These are phyloP conservation scores for Arachis monticola DNA, from an alignment of 331 rosid species.

Conservation along the genomic window DNA sequence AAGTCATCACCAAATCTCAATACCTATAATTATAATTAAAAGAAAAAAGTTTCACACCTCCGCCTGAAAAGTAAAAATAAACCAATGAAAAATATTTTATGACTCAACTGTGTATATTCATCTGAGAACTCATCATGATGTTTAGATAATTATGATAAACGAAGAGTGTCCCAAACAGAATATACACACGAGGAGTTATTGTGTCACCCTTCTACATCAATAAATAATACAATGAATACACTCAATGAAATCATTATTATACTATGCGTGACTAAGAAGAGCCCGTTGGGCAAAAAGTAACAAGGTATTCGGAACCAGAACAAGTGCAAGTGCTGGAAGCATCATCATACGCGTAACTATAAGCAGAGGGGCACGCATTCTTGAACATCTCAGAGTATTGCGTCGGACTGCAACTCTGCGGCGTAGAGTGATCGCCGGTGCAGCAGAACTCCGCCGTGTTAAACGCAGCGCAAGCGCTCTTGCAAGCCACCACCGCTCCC, in stretches of 20 bases:
- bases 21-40: not conserved
- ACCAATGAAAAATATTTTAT: not conserved
- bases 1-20: not conserved
- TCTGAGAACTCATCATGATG: no score
- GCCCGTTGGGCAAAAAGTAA: conserved; percentile 72
- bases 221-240: not conserved
- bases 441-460: conserved; percentile 76
- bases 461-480: conserved; percentile 88
- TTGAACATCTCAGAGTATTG: conserved; percentile 79
- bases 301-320: conserved; percentile 65
- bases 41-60: not conserved
- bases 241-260: no score
- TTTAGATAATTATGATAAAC: no score
- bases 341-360: conserved; percentile 92
- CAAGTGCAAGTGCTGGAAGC: conserved; percentile 93
- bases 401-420: conserved; percentile 79
- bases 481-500: conserved; percentile 74
- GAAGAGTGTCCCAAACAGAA: no score
- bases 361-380: conserved; percentile 84
- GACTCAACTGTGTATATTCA: no score
- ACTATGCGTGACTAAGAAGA: conserved; percentile 16
- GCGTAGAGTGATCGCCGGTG: conserved; percentile 76
- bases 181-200: no score
- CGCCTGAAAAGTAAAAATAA: not conserved
- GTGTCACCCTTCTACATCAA: not conserved